These are phyloP conservation scores for Tricholoma sp. DNA, from an alignment of 768 basidiomycete genomes.

Conservation along the genomic window DNA sequence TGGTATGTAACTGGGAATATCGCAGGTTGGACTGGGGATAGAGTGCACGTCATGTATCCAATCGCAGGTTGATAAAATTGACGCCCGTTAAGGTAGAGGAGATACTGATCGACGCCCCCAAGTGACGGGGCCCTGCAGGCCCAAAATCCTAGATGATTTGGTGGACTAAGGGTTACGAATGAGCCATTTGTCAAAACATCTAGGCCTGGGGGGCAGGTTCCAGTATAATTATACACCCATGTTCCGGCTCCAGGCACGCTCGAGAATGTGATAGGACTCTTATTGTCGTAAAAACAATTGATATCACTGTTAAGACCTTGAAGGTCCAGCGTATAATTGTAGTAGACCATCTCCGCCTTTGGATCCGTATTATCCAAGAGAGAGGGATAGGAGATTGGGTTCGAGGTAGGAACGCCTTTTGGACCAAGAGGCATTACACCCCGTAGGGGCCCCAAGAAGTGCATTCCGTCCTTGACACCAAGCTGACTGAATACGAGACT, in stretches of 20 bases:
- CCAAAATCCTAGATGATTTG: conserved; percentile 11
- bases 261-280: not conserved
- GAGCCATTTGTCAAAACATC: too few relatives aligned
- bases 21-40: conserved; percentile 14
- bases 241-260: not conserved
- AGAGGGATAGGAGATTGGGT: not conserved
- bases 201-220: too few relatives aligned
- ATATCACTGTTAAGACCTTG: conserved; percentile 19
- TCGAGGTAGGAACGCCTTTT: conserved; percentile 9
- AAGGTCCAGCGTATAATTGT: conserved; percentile 19
- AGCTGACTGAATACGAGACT: conserved; percentile 17
- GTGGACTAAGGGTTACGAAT: not conserved
- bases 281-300: conserved; percentile 12
- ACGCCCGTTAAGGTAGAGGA: conserved; percentile 11
- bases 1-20: conserved; percentile 14
- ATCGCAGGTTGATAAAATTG: conserved; percentile 3
- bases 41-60: conserved; percentile 17
- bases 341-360: conserved; percentile 5
- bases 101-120: conserved; percentile 2
- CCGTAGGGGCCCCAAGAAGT: conserved; percentile 20
- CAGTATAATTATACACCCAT: not conserved
- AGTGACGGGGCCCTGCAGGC: conserved; percentile 7
- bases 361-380: not conserved
- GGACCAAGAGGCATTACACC: conserved; percentile 20
- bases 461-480: conserved; percentile 11